Conservation (phyloP, 495 filamentous ascomycete species). For the Penicillium canescens region DNA sequence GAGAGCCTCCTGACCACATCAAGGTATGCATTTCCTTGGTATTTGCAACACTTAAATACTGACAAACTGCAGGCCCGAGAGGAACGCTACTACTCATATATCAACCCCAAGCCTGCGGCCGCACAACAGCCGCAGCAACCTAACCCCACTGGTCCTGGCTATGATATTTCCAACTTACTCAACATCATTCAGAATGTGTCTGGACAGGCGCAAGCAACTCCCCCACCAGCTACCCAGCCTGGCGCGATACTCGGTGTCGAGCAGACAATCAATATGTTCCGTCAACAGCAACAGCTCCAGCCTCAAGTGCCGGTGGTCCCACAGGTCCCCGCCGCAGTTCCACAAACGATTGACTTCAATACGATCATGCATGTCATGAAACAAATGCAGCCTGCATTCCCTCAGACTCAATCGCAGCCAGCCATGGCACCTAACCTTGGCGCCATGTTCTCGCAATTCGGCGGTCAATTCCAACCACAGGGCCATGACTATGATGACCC, state of each 20-base stretch:
- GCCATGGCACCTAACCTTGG: slow-evolving; percentile 42
- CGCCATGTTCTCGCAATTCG: slow-evolving; percentile 51
- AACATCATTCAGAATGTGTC: slow-evolving; percentile 44
- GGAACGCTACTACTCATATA: slow-evolving; percentile 41
- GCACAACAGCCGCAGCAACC: slow-evolving; percentile 21
- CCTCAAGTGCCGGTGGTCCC: slow-evolving; percentile 31
- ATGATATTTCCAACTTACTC: slow-evolving; percentile 49
- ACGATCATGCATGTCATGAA: slow-evolving; percentile 40
- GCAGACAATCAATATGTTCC: slow-evolving; percentile 44
- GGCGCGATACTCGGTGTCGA: slow-evolving; percentile 38
- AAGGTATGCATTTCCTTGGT: slow-evolving; percentile 37
- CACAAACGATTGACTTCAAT: slow-evolving; percentile 31
- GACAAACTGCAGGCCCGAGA: slow-evolving; percentile 39
- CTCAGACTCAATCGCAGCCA: slow-evolving; percentile 29
- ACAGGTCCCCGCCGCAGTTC: slow-evolving; percentile 28
- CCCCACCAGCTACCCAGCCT: slow-evolving; percentile 24
- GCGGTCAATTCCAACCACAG: slow-evolving; percentile 24
- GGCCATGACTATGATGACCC: slow-evolving; percentile 39
- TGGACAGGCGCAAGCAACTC: slow-evolving; percentile 31
- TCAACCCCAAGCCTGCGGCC: slow-evolving; percentile 37
- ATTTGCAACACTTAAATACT: not conserved
- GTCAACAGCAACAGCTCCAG: slow-evolving; percentile 40
- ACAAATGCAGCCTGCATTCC: slow-evolving; percentile 29
- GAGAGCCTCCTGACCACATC: slow-evolving; percentile 44
- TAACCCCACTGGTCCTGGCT: slow-evolving; percentile 28